A percentile compares a stretch with the other conserved stretches of the same genome.
phyloP scores from a whole-genome alignment of 208 protist genomes.

The Trypanosoma mega region DNA sequence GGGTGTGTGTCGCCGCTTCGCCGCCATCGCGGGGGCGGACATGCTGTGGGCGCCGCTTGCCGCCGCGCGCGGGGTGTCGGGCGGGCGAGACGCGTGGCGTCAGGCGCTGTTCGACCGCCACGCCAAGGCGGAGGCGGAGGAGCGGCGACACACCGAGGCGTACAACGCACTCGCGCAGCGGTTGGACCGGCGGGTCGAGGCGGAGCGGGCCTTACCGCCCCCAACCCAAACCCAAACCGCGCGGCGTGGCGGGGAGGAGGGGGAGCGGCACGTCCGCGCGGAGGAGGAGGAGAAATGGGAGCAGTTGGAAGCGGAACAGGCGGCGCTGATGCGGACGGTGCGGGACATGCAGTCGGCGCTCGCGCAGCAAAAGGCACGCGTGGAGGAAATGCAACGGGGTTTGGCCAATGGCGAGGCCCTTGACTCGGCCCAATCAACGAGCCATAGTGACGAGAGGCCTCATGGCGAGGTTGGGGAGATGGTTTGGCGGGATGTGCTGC shows the following conservation, averaged over 20 bases:
- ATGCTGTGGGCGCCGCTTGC: slow-evolving; percentile 31
- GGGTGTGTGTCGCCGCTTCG: slow-evolving; percentile 26
- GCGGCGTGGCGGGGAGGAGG: background rate
- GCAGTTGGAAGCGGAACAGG: slow-evolving; percentile 49
- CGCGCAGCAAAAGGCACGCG: slow-evolving; percentile 7
- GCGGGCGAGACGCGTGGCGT: slow-evolving; percentile 16
- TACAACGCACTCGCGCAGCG: slow-evolving; percentile 34
- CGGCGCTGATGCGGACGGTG: slow-evolving; percentile 39
- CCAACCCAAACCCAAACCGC: slow-evolving; percentile 5
- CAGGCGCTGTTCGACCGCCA: background rate
- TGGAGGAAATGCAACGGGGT: slow-evolving; percentile 13
- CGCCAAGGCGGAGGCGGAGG: slow-evolving; percentile 23
- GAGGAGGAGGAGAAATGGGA: slow-evolving; percentile 27
- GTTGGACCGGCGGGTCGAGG: slow-evolving; percentile 32
- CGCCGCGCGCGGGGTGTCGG: background rate
- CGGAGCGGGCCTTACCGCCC: no score
- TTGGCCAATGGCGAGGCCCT: background rate
- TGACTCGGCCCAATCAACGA: background rate
- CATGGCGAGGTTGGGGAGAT: background rate
- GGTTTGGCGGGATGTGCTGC: slow-evolving; percentile 2
- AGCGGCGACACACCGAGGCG: slow-evolving; percentile 22
- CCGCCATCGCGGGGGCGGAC: slow-evolving; percentile 18
- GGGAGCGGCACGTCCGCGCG: no score
- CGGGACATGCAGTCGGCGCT: slow-evolving; percentile 9
- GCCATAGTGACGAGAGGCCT: background rate